These are phyloP conservation scores for Capronia coronata DNA, from an alignment of 2,329 filamentous ascomycete genomes.

Conservation along the genomic window DNA sequence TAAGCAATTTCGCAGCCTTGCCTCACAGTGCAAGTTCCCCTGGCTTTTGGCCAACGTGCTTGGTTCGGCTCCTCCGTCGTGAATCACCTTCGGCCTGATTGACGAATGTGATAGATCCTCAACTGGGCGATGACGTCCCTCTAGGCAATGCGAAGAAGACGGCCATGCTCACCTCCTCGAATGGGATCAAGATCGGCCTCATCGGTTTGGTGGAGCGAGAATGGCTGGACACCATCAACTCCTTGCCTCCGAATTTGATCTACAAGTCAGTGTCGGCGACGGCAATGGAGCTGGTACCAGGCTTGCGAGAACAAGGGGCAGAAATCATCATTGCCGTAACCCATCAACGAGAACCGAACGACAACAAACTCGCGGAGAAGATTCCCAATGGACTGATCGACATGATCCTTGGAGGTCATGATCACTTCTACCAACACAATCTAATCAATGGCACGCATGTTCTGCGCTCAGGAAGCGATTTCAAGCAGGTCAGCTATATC, in stretches of 20 bases:
- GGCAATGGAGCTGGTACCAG: conserved; percentile 67
- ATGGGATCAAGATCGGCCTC: conserved; percentile 78
- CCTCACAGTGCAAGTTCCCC: conserved; percentile 70
- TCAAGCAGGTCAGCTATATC: conserved; percentile 85
- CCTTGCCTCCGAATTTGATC: conserved; percentile 70
- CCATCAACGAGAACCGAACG: conserved; percentile 83
- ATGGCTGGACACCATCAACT: conserved; percentile 85
- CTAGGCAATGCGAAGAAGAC: conserved; percentile 71
- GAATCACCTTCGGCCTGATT: conserved; percentile 80
- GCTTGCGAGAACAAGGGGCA: conserved; percentile 67
- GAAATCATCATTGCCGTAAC: conserved; percentile 77
- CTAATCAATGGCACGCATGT: conserved; percentile 74
- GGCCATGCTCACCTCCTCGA: conserved; percentile 68
- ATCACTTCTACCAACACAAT: conserved; percentile 78
- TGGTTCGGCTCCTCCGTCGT: conserved; percentile 26
- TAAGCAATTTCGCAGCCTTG: conserved; percentile 66
- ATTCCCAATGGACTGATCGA: conserved; percentile 67
- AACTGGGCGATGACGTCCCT: conserved; percentile 65
- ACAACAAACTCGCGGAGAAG: conserved; percentile 74
- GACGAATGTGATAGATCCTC: conserved; percentile 66
- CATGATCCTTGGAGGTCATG: conserved; percentile 80
- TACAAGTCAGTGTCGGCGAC: conserved; percentile 73
- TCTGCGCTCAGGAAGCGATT: conserved; percentile 81
- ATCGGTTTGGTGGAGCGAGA: conserved; percentile 82
- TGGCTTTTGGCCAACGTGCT: conserved; percentile 81